Base-by-base conservation (phyloP, 768 basidiomycete species). In the Suillus subluteus region DNA sequence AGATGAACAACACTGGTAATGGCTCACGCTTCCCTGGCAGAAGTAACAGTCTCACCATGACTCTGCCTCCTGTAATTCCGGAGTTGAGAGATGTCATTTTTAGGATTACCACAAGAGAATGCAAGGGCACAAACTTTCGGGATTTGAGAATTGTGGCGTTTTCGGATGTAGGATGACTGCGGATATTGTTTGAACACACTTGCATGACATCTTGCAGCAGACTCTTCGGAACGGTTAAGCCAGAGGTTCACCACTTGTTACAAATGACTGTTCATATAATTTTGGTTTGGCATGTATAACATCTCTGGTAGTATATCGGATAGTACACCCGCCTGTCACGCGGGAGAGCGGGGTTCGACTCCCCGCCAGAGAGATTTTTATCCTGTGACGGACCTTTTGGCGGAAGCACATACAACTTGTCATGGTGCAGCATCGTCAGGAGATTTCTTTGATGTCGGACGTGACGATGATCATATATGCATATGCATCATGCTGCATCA, bases 241-340 rank as follows among this genome's bases (percentile, higher is more conserved):
- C 32, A 26, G 26, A 26, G 26, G 26, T 26, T 26, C 26, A 26
- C 21, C 44, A 44, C 18, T n/a, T 48, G 8, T 41, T 9, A n/a
- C 46, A 21, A 44, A 21, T 13, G 23, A 40, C 56, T 26, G 38
- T 26, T 41, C 3, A 26, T 59, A 59, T 59, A 26, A 11, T 40
- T 12, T 9, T 21, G 18, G 43, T 30, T 61, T 18, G 2, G 6
- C 6, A 0, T 1, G 0, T 12, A 11, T 9, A 13, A 68, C 16
- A 16, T 69, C 70, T 71, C 65, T 71, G 72, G 68, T 69, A 73
- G 71, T 77, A 77, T 79, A 79, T 79, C 77, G 77, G 77, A 73
- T 78, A 78, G 77, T 78, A 78, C 77, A 78, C 76, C 78, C 77
- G 77, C 77, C 73, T 61, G 65, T 38, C 43, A 58, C 75, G 75